Base-by-base conservation (phyloP, 768 basidiomycete species). In the Serendipita sp. region DNA sequence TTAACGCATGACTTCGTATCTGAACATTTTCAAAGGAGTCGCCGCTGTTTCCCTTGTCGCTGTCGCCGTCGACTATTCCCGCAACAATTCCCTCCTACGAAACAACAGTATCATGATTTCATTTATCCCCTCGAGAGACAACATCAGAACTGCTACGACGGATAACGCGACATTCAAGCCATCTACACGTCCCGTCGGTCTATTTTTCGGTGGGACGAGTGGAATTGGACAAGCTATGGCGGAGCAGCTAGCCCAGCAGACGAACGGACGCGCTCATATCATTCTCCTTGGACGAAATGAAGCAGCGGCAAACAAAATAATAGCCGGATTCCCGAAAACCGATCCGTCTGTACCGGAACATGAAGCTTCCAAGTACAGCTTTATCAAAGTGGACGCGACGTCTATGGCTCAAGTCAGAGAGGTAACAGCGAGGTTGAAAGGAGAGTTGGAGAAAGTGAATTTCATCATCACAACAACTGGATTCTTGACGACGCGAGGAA, bases 331-430 rank as follows among this genome's bases (percentile, higher is more conserved):
- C 13, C 66, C 67, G 2, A 48, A 66, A 34, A 60, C 56, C 4
- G 28, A 30, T 10, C 10, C 24, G 7, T 72, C 74, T 18, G 64
- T 53, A 2, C 54, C 68, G 7, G 24, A 28, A 1, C 56, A 65
- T 0, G 69, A 63, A 1, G 10, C 11, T 5, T 67, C 63, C 64
- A 65, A 69, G 70, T 70, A 78, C 71, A 78, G 81, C 67, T 83
- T 82, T 69, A 74, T 82, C n/a, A 70, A 76, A 65, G 81, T 81
- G 73, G 82, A 83, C 53, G 77, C 75, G 3, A 74, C 77, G n/a
- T 70, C 78, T 37, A 81, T 84, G 76, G 74, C 75, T 71, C 81
- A 81, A 67, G 77, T 82, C 2, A 73, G 76, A 45, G 66, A 68
- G n/a, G 70, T 73, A 11, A 45, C 66, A 5, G 65, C 68, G 3